Evolutionary conservation across 202 grass and related monocot genomes (phyloP).

Genomic region (Saccharum hybrid): DNA sequence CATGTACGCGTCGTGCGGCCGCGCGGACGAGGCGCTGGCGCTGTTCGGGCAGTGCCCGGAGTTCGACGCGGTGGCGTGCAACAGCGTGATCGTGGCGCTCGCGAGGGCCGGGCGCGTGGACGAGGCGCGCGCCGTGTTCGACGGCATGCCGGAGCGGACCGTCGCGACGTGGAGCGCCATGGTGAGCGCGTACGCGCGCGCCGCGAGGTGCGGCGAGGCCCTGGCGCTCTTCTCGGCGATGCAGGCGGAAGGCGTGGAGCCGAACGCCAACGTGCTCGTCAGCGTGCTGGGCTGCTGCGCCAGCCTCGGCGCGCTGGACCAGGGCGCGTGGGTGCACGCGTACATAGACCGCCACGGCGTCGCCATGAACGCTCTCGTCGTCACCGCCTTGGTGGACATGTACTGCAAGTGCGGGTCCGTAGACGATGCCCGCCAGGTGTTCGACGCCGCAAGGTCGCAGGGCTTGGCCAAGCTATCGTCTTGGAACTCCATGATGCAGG

Average conservation of each 20-base stretch:
- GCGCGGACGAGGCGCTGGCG: slow-evolving; percentile 43
- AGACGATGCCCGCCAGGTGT: slow-evolving; percentile 57
- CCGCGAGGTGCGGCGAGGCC: too few species aligned
- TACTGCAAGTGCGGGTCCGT: slow-evolving; percentile 79
- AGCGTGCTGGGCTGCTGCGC: slow-evolving; percentile 66
- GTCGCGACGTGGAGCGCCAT: too few species aligned
- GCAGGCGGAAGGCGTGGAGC: too few species aligned
- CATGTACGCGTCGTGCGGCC: slow-evolving; percentile 64
- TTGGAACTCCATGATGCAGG: slow-evolving; percentile 77
- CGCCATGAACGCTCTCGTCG: slow-evolving; percentile 59
- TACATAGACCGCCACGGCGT: slow-evolving; percentile 58
- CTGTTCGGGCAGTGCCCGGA: slow-evolving; percentile 38
- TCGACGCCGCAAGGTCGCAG: slow-evolving; percentile 38
- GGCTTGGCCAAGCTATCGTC: slow-evolving; percentile 52
- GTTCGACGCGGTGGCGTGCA: slow-evolving; percentile 67
- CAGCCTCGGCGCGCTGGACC: slow-evolving; percentile 61
- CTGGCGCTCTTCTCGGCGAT: too few species aligned
- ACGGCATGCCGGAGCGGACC: slow-evolving; percentile 62
- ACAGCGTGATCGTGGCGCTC: slow-evolving; percentile 66
- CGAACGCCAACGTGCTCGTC: too few species aligned
- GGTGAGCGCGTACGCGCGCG: too few species aligned
- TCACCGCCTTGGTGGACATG: slow-evolving; percentile 72
- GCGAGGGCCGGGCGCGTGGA: slow-evolving; percentile 49
- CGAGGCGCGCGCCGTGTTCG: slow-evolving; percentile 59
- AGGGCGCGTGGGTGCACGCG: slow-evolving; percentile 72